Evolutionary conservation across 495 filamentous ascomycete genomes (phyloP).

Genomic region (Aeminium ludgeri): DNA sequence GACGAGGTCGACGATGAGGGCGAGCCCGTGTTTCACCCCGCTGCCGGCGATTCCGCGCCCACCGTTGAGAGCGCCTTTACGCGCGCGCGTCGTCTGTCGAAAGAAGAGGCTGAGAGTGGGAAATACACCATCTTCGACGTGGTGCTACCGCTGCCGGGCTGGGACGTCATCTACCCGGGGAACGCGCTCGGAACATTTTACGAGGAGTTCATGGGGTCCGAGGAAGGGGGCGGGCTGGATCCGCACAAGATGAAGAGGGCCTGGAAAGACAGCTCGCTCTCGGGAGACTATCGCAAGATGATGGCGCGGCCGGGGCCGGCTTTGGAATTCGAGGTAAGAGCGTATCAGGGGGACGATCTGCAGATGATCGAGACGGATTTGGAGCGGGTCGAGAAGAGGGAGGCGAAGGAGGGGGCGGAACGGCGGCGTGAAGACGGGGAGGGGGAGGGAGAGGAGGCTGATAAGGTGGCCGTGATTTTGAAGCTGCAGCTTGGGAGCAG

Average conservation of each 20-base stretch:
- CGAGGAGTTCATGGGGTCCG: slow-evolving; percentile 60
- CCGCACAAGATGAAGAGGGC: slow-evolving; percentile 74
- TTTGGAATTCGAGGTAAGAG: slow-evolving; percentile 44
- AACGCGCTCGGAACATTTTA: slow-evolving; percentile 76
- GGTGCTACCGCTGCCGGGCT: slow-evolving; percentile 88
- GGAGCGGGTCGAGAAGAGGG: slow-evolving; percentile 31
- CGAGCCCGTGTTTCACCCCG: slow-evolving; percentile 46
- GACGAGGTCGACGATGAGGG: slow-evolving; percentile 47
- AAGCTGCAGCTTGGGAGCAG: slow-evolving; percentile 72
- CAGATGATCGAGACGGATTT: slow-evolving; percentile 79
- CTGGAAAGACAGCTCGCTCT: slow-evolving; percentile 76
- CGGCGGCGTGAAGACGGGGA: slow-evolving; percentile 17
- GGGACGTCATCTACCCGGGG: slow-evolving; percentile 67
- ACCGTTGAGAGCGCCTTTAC: slow-evolving; percentile 44
- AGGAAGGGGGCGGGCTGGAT: slow-evolving; percentile 58
- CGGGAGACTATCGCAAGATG: slow-evolving; percentile 71
- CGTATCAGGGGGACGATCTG: slow-evolving; percentile 53
- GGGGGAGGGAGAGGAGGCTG: not conserved
- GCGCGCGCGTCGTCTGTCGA: slow-evolving; percentile 57
- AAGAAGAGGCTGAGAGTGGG: slow-evolving; percentile 61
- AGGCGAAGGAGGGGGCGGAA: not conserved
- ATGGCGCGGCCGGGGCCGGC: slow-evolving; percentile 42
- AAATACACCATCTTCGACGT: slow-evolving; percentile 73
- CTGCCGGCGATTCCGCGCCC: slow-evolving; percentile 37
- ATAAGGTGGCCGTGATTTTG: slow-evolving; percentile 64